These are phyloP conservation scores for Cercospora sojina DNA, from an alignment of 2,329 filamentous ascomycete species.

Conservation along the genomic window DNA sequence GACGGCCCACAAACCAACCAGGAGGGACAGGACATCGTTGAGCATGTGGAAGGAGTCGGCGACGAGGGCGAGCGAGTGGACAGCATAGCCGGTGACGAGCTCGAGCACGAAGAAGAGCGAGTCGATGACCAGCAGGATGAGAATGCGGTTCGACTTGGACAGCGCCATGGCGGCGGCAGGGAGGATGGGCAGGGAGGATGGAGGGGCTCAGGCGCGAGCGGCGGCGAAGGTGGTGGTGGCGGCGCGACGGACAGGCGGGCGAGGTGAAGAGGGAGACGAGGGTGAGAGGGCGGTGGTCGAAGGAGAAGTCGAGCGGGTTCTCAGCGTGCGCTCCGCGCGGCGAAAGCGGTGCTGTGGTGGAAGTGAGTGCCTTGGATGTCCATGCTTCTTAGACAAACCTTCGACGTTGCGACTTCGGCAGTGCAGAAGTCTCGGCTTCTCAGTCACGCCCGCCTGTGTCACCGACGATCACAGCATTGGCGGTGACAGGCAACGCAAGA, in stretches of 20 bases:
- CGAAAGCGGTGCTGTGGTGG: neutral
- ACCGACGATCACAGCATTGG: neutral
- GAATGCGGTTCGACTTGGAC: conserved; percentile 89
- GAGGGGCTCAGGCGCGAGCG: neutral
- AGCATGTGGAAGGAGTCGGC: conserved; percentile 99
- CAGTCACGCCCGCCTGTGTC: neutral
- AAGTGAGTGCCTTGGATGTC: neutral
- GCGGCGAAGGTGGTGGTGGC: neutral
- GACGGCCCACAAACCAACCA: conserved; percentile 93
- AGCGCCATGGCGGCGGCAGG: conserved; percentile 63
- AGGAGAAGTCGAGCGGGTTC: neutral
- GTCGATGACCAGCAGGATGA: conserved; percentile 90
- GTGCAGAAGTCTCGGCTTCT: no score
- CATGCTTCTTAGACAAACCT: neutral
- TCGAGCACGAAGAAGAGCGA: conserved; percentile 87
- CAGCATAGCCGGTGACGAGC: conserved; percentile 77
- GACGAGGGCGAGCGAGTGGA: conserved; percentile 87
- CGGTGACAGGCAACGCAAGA: neutral
- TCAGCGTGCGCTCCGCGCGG: neutral
- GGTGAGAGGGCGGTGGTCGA: neutral
- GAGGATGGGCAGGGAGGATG: conserved; percentile 21
- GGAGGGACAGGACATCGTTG: conserved; percentile 94
- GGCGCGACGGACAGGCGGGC: neutral
- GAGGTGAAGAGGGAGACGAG: neutral
- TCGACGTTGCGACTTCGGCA: neutral